Conservation (phyloP, 306 rosid species). For the Prunus armeniaca region DNA sequence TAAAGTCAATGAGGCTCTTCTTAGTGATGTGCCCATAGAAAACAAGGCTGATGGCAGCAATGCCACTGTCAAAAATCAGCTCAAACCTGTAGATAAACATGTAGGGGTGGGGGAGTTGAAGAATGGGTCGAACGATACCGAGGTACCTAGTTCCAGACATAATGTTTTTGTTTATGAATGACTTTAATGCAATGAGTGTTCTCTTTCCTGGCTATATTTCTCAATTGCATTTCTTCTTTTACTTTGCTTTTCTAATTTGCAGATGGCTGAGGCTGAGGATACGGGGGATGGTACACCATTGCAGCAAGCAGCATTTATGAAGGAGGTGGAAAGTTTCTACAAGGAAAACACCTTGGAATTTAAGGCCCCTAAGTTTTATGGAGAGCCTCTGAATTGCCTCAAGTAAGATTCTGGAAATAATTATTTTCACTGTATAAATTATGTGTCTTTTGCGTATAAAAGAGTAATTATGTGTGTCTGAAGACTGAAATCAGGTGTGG, state of each 20-base stretch:
- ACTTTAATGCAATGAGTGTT: background rate
- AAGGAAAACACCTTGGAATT: constrained; percentile 66
- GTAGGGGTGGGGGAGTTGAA: constrained; percentile 36
- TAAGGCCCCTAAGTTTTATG: constrained; percentile 80
- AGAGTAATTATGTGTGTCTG: background rate
- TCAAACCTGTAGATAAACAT: constrained; percentile 31
- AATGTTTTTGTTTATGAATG: background rate
- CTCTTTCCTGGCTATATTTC: background rate
- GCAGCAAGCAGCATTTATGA: constrained; percentile 53
- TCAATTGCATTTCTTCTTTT: background rate
- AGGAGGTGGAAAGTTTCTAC: constrained; percentile 64
- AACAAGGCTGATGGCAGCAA: constrained; percentile 13
- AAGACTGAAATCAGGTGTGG: constrained; percentile 9
- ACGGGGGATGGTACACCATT: constrained; percentile 41
- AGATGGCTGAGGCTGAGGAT: constrained; percentile 60
- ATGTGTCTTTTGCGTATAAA: background rate
- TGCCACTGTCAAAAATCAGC: constrained; percentile 18
- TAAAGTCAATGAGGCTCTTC: constrained; percentile 21
- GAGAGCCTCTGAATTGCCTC: constrained; percentile 75
- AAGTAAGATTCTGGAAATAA: constrained; percentile 49
- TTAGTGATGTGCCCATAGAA: constrained; percentile 19
- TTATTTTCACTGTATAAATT: background rate
- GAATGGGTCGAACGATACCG: constrained; percentile 30
- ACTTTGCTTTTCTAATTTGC: background rate
- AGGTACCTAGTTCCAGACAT: constrained; percentile 26